A percentile compares a stretch with the other conserved stretches of the same genome.
Conservation (phyloP, 2,329 filamentous ascomycete genomes). For the Talaromyces sp. region DNA sequence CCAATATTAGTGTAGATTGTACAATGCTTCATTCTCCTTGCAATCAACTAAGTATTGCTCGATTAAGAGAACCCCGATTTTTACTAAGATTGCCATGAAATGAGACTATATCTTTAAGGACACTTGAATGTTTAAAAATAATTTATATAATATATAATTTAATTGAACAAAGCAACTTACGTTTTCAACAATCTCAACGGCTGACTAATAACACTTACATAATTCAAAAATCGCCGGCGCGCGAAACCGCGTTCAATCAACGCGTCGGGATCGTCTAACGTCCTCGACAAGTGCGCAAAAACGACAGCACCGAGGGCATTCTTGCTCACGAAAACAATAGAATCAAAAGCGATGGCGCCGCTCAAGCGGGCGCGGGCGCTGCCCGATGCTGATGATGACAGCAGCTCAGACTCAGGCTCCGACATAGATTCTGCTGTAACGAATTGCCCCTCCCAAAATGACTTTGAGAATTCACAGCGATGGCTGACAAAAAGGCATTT, state of each 20-base stretch:
- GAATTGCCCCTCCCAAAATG: neutral
- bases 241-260: neutral
- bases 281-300: neutral
- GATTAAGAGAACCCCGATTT: neutral
- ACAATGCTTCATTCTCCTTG: too few relatives aligned
- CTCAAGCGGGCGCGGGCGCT: constrained; percentile 38
- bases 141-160: neutral
- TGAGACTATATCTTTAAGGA: too few relatives aligned
- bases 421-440: constrained; percentile 4
- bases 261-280: neutral
- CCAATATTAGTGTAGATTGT: too few relatives aligned
- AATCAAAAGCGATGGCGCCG: constrained; percentile 31
- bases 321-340: neutral
- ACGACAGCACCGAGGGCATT: neutral
- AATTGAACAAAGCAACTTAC: neutral
- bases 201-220: neutral
- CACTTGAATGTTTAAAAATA: neutral
- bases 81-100: neutral
- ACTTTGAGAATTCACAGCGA: neutral
- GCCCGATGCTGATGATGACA: constrained; percentile 23
- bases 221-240: neutral
- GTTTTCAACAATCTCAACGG: neutral
- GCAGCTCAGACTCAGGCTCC: constrained; percentile 14
- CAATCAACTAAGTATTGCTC: neutral
- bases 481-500: neutral